These are phyloP conservation scores for Colletotrichum sp. DNA, from an alignment of 2,329 filamentous ascomycete genomes.

Conservation along the genomic window DNA sequence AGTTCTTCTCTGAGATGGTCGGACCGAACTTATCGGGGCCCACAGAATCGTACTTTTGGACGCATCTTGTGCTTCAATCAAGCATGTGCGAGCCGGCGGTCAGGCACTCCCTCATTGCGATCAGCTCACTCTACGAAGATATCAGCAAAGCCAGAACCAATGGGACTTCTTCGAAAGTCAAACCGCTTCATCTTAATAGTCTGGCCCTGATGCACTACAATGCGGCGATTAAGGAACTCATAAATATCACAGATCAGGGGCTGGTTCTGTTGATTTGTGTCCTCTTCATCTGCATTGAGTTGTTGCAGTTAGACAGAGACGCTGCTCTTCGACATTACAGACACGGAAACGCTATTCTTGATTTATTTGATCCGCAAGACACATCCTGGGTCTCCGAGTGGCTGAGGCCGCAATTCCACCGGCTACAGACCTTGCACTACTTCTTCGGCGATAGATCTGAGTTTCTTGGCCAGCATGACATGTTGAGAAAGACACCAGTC, in stretches of 20 bases:
- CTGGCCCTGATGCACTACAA: constrained; percentile 29
- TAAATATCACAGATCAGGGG: constrained; percentile 27
- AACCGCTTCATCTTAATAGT: background rate
- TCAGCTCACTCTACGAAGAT: constrained; percentile 51
- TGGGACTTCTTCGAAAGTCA: background rate
- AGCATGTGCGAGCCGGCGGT: constrained; percentile 50
- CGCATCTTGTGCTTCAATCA: constrained; percentile 48
- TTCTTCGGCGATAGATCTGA: background rate
- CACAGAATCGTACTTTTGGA: constrained; percentile 42
- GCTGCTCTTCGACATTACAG: constrained; percentile 39
- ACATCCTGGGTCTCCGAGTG: background rate
- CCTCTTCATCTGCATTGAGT: constrained; percentile 59
- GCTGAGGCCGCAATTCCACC: background rate
- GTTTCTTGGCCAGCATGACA: constrained; percentile 15
- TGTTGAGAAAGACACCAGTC: background rate
- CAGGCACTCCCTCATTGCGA: constrained; percentile 54
- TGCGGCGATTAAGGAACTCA: constrained; percentile 26
- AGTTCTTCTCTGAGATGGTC: constrained; percentile 16
- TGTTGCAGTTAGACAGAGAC: constrained; percentile 52
- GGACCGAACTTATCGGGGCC: constrained; percentile 6
- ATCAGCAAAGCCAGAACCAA: background rate
- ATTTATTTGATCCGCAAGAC: background rate
- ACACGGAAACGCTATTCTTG: constrained; percentile 6
- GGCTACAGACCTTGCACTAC: background rate
- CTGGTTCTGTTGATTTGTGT: constrained; percentile 49